Evolutionary conservation across 2,329 filamentous ascomycete species (phyloP), one percentile per base, ranked within the genome.

Genomic region (Trichoderma simmonsii): DNA sequence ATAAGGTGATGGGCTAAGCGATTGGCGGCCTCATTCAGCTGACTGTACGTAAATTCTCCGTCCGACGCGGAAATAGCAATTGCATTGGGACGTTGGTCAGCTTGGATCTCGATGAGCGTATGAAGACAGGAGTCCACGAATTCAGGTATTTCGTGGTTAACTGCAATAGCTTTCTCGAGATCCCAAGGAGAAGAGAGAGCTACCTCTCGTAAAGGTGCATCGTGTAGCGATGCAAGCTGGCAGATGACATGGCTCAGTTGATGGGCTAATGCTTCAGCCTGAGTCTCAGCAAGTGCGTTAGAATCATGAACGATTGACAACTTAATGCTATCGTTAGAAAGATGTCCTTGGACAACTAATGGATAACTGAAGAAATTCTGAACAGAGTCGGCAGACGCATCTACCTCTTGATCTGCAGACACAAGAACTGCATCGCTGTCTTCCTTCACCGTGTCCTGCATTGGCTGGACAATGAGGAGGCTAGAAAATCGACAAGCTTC

Each of bases 21-120:
- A 34, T 71, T 71, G 11, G 69, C 43, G 12, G 70, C 69, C 3
- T 14, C 18, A 12, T 74, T 39, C 26, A 84, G 75, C 43, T 85
- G 78, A 51, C 75, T 60, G 71, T 84, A 85, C 6, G 82, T 83
- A 82, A 80, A 63, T 75, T 71, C 15, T 80, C 83, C 72, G 36
- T 73, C 71, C 39, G 68, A 71, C 5, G 68, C 61, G 1, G 30
- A 26, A 15, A 71, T 36, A 0, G 70, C 70, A 18, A 39, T 28
- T 18, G 66, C 60, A 36, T 72, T 15, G 3, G 71, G 71, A 8
- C 12, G 48, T 14, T 30, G 30, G 5, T 15, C 5, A 5, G 71
- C 71, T 39, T 65, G 66, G 6, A 18, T 30, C 34, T 70, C 66
- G 51, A 72, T 48, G 21, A 72, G 36, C 24, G 62, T 21, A 26